Percentiles rank a stretch among this genome's conserved stretches.
These are phyloP conservation scores for Diplotaxis tenuifolia DNA, from an alignment of 345 rosid genomes.

Conservation along the genomic window DNA sequence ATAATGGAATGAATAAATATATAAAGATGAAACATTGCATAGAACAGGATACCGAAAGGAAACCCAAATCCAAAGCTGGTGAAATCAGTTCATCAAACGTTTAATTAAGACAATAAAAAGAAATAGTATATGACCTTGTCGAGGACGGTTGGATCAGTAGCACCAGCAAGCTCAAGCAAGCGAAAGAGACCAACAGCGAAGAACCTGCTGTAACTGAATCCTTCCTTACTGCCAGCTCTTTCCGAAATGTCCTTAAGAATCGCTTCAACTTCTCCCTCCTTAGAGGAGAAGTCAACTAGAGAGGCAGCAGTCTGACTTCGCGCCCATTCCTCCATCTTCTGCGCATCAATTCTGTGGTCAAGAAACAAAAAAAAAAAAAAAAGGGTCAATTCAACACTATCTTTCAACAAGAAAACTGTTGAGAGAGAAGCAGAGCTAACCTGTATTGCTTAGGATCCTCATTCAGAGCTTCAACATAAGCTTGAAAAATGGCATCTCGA, in stretches of 20 bases:
- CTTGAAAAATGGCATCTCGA: conserved; percentile 79
- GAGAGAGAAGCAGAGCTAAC: conserved; percentile 37
- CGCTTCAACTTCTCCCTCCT: conserved; percentile 84
- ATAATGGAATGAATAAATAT: neutral
- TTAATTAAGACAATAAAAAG: too few species aligned
- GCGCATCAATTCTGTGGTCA: conserved; percentile 64
- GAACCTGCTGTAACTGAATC: conserved; percentile 96
- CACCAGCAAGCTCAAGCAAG: conserved; percentile 86
- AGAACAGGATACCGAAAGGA: neutral
- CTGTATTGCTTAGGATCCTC: conserved; percentile 94
- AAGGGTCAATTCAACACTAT: neutral
- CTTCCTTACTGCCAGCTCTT: conserved; percentile 68
- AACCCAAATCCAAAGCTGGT: neutral
- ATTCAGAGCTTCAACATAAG: conserved; percentile 69
- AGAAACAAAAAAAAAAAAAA: neutral
- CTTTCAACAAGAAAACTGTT: neutral
- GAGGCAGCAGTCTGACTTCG: conserved; percentile 62
- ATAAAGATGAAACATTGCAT: too few species aligned
- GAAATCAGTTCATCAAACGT: too few species aligned
- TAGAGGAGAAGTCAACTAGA: conserved; percentile 64
- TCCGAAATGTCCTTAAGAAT: conserved; percentile 73
- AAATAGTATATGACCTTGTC: conserved; percentile 60
- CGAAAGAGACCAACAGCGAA: conserved; percentile 95
- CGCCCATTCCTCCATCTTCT: conserved; percentile 95
- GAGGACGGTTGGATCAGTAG: conserved; percentile 79